Percentiles rank a stretch among this genome's conserved stretches.
Evolutionary conservation across 306 rosid species (phyloP).

Genomic region (Dryas alaskensis): DNA sequence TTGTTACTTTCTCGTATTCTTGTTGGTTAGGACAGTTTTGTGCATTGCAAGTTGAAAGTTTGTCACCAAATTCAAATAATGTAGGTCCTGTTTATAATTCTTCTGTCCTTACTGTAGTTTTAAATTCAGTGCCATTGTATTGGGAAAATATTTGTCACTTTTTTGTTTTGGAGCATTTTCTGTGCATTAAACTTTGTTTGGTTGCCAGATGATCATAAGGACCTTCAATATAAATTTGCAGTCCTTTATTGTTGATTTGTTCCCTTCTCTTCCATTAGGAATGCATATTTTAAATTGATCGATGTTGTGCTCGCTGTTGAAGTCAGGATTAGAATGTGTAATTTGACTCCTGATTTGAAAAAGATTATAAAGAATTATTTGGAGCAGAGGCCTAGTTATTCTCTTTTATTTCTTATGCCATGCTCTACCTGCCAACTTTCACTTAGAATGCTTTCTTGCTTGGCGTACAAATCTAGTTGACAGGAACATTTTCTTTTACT

Average conservation of each 20-base stretch:
- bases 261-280: not conserved
- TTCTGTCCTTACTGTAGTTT: not conserved
- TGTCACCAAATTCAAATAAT: conserved; percentile 3
- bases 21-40: not conserved
- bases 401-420: too few relatives aligned
- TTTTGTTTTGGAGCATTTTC: not conserved
- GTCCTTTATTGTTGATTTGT: not conserved
- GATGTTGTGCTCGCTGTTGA: not conserved
- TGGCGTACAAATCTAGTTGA: not conserved
- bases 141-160: not conserved
- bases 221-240: not conserved
- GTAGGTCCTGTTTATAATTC: not conserved
- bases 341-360: not conserved
- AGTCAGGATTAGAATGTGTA: not conserved
- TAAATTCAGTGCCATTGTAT: not conserved
- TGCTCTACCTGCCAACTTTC: too few relatives aligned
- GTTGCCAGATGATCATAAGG: too few relatives aligned
- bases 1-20: not conserved
- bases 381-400: too few relatives aligned
- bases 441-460: not conserved
- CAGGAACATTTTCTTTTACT: not conserved
- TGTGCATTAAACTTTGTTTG: too few relatives aligned
- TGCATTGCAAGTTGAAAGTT: not conserved
- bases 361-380: not conserved
- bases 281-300: not conserved